phyloP scores from a whole-genome alignment of 2,329 filamentous ascomycete species.

The Endoconidiophora laricicola region DNA sequence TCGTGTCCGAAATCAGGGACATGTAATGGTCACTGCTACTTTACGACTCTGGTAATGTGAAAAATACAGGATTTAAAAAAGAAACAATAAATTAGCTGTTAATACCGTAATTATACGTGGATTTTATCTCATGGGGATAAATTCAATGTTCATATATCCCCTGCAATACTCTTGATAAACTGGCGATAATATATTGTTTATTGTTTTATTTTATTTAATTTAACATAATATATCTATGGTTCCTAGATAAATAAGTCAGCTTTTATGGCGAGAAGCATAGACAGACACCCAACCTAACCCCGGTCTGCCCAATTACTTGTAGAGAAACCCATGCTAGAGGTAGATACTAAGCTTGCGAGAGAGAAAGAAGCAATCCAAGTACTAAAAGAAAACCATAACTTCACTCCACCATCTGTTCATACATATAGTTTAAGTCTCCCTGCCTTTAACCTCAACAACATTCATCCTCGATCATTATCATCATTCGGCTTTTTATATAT shows the following conservation, averaged over 20 bases:
- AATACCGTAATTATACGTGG: background rate
- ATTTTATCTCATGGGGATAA: no score
- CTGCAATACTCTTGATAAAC: no score
- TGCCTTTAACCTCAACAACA: background rate
- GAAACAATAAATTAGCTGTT: background rate
- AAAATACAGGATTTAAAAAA: background rate
- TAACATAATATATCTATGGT: no score
- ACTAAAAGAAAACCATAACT: background rate
- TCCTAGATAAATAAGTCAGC: background rate
- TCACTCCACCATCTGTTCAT: background rate
- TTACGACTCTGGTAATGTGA: background rate
- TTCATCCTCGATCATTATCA: background rate
- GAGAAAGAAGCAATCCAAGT: background rate
- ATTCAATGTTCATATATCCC: no score
- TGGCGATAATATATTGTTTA: no score
- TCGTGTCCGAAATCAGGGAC: no score
- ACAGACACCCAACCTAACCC: background rate
- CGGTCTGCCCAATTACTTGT: background rate
- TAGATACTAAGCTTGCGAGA: no score
- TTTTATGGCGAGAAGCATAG: background rate
- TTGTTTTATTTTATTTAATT: no score
- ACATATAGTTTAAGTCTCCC: conserved; percentile 3
- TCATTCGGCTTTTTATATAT: background rate
- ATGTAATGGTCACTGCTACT: no score
- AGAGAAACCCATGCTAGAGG: no score